A percentile compares a stretch with the other conserved stretches of the same genome.
These are phyloP conservation scores for Penicillium freii DNA, from an alignment of 2,329 filamentous ascomycete species.

Conservation along the genomic window DNA sequence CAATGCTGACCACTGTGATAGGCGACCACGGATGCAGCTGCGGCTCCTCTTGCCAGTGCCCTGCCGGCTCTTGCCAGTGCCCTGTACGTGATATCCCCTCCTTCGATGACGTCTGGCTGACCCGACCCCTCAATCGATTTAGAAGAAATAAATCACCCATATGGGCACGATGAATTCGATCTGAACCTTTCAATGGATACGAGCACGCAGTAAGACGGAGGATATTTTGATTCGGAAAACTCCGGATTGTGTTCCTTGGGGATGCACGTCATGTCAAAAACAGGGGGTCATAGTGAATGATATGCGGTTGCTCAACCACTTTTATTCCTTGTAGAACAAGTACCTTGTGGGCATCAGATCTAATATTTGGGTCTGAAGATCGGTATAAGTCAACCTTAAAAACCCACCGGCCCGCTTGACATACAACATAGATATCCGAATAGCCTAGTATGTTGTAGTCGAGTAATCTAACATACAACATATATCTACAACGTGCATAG, in stretches of 20 bases:
- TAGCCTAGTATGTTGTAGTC: too few relatives aligned
- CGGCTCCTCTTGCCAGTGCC: conserved; percentile 43
- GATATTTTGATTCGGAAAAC: not conserved
- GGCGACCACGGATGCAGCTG: conserved; percentile 43
- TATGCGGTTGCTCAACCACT: conserved; percentile 11
- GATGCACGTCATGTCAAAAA: conserved; percentile 4
- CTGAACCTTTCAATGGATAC: not conserved
- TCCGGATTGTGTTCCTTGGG: not conserved
- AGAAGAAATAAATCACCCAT: conserved; percentile 24
- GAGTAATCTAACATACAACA: not conserved
- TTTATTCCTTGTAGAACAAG: conserved; percentile 20
- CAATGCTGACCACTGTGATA: conserved; percentile 18
- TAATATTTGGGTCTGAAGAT: conserved; percentile 14
- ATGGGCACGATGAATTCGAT: not conserved
- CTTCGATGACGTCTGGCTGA: conserved; percentile 10
- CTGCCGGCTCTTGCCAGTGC: conserved; percentile 42
- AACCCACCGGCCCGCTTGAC: conserved; percentile 7
- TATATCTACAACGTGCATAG: not conserved
- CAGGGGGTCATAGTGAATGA: conserved; percentile 9
- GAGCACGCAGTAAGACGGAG: conserved; percentile 1
- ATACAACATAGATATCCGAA: not conserved
- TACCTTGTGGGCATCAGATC: conserved; percentile 26
- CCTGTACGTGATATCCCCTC: conserved; percentile 30
- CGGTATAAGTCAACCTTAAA: conserved; percentile 3
- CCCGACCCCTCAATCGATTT: not conserved